Evolutionary conservation across 2,329 filamentous ascomycete species (phyloP).

Genomic region (Ophiocordyceps camponoti-saundersi): DNA sequence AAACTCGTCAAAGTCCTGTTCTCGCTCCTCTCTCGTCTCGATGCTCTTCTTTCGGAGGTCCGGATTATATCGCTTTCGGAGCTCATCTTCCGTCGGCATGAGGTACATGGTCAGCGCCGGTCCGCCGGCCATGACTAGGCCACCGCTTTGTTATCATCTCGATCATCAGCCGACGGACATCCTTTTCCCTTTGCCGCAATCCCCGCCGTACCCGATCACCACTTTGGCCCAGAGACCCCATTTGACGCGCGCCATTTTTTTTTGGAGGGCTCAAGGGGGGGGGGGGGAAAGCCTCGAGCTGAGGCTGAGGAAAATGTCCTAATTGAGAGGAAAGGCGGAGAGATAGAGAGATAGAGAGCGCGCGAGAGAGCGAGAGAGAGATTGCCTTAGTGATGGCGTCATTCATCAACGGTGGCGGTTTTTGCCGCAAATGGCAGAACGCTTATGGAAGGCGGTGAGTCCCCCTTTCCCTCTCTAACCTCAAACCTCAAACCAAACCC

Average conservation of each 20-base stretch:
- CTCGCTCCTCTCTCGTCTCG: conserved; percentile 57
- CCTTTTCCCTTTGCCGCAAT: neutral
- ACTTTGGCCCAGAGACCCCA: conserved; percentile 53
- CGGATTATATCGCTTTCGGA: conserved; percentile 84
- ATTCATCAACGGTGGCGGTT: no score
- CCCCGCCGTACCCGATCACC: conserved; percentile 36
- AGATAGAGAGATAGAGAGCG: neutral
- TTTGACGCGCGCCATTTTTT: conserved; percentile 17
- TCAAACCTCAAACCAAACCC: no score
- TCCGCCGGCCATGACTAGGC: conserved; percentile 59
- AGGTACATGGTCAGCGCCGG: conserved; percentile 70
- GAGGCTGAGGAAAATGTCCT: neutral
- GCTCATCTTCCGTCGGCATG: conserved; percentile 74
- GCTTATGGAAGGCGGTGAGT: no score
- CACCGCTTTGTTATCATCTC: conserved; percentile 37
- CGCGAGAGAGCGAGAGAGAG: no score
- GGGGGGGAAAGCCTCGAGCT: no score
- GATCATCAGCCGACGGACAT: neutral
- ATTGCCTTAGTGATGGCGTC: no score
- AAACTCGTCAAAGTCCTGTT: conserved; percentile 83
- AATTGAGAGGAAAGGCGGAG: neutral
- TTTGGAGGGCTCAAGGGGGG: no score
- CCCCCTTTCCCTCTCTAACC: no score
- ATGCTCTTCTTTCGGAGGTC: conserved; percentile 80
- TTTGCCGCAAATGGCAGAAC: no score